Percentiles rank a stretch among this genome's conserved stretches.
Conservation (phyloP, 495 filamentous ascomycete genomes). For the Cercophora samala region DNA sequence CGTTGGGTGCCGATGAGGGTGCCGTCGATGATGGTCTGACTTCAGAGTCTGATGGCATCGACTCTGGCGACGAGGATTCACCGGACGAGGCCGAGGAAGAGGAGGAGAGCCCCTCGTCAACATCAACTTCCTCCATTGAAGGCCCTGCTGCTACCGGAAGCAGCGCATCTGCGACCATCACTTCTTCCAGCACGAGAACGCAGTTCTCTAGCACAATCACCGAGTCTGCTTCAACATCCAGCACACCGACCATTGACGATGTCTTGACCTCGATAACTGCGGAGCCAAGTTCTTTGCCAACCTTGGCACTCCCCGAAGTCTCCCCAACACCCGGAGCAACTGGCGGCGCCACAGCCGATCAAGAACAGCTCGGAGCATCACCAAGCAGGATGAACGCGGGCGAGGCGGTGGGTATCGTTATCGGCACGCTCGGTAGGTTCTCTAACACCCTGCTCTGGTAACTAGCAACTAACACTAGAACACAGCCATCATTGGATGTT, state of each 20-base stretch:
- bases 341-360: neutral
- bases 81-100: slow-evolving; percentile 1
- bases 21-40: neutral
- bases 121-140: neutral
- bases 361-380: neutral
- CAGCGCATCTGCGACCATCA: neutral
- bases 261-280: neutral
- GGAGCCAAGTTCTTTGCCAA: neutral
- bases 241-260: neutral
- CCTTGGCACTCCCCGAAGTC: neutral
- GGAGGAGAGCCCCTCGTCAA: neutral
- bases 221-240: neutral
- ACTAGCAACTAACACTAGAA: neutral
- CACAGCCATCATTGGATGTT: slow-evolving; percentile 19
- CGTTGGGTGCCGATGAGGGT: slow-evolving; percentile 7
- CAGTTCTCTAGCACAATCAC: neutral
- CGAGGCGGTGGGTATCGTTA: slow-evolving; percentile 21
- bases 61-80: slow-evolving; percentile 9
- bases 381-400: slow-evolving; percentile 2
- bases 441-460: neutral
- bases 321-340: slow-evolving; percentile 8
- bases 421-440: slow-evolving; percentile 24
- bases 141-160: neutral
- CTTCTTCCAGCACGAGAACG: neutral
- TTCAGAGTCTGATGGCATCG: slow-evolving; percentile 5